Conservation (phyloP, 1,284 basidiomycete genomes). For the Microstroma glucosiphilum region DNA sequence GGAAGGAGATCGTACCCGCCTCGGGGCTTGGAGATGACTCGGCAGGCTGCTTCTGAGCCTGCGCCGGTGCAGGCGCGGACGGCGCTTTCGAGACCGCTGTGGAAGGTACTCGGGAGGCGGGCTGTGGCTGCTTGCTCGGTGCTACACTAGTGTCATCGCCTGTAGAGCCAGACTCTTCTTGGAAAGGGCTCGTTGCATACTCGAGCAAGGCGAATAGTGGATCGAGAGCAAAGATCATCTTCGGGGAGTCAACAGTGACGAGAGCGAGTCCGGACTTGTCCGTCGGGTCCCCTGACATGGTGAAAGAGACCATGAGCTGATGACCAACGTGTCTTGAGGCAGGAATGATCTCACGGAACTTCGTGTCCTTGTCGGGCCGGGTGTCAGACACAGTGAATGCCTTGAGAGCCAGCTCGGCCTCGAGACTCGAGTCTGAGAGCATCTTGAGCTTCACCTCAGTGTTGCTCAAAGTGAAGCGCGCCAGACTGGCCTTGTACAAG, state of each 20-base stretch:
- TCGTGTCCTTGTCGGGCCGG: conserved; percentile 66
- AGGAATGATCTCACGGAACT: conserved; percentile 92
- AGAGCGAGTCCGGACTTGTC: conserved; percentile 66
- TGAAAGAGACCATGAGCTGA: conserved; percentile 90
- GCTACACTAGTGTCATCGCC: neutral
- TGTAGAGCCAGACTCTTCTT: conserved; percentile 2
- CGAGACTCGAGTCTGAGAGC: conserved; percentile 73
- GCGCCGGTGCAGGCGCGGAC: neutral
- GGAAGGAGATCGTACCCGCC: conserved; percentile 57
- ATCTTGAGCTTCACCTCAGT: conserved; percentile 75
- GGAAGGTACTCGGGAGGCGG: neutral
- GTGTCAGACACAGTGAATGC: conserved; percentile 90
- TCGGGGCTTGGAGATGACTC: neutral
- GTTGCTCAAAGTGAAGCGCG: conserved; percentile 74
- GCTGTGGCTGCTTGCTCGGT: no score
- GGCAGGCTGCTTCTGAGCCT: neutral
- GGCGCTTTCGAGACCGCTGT: conserved; percentile 1
- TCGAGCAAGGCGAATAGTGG: conserved; percentile 80
- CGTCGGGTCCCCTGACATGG: conserved; percentile 59
- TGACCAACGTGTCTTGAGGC: conserved; percentile 81
- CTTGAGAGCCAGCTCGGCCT: conserved; percentile 78
- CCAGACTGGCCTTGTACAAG: conserved; percentile 74
- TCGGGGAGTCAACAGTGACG: conserved; percentile 84
- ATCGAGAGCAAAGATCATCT: conserved; percentile 87
- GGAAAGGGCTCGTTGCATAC: conserved; percentile 71